Evolutionary conservation across 2,329 filamentous ascomycete genomes (phyloP).

Genomic region (Talaromyces pinophilus): DNA sequence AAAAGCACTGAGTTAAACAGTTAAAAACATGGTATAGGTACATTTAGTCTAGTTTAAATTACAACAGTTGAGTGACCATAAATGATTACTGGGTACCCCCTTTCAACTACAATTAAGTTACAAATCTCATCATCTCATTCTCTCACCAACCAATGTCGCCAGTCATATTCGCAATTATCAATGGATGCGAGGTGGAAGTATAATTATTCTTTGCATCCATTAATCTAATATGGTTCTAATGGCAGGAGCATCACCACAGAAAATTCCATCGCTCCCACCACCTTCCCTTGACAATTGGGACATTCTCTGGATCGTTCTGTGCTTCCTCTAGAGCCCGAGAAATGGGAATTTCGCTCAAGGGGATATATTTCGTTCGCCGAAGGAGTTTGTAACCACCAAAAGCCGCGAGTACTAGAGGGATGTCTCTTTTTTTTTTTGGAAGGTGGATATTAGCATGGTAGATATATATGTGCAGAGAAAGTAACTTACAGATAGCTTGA

Average conservation of each 20-base stretch:
- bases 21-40: not conserved
- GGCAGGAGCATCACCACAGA: conserved; percentile 30
- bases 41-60: not conserved
- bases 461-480: not conserved
- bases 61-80: not conserved
- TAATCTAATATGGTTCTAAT: not conserved
- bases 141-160: not conserved
- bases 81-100: not conserved
- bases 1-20: not conserved
- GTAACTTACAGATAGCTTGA: conserved; percentile 63
- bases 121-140: not conserved
- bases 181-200: not conserved
- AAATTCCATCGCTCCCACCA: conserved; percentile 38
- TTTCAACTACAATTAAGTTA: not conserved
- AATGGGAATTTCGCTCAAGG: conserved; percentile 56
- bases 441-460: not conserved
- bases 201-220: not conserved
- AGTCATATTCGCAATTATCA: not conserved
- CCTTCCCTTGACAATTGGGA: conserved; percentile 29
- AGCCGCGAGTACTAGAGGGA: conserved; percentile 59
- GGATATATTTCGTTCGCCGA: conserved; percentile 61
- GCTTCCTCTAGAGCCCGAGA: conserved; percentile 54
- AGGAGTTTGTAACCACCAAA: conserved; percentile 66
- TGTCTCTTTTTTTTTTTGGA: conserved; percentile 45
- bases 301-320: conserved; percentile 39